Conservation (phyloP, 2,329 filamentous ascomycete genomes). For the Penicillium sp. region DNA sequence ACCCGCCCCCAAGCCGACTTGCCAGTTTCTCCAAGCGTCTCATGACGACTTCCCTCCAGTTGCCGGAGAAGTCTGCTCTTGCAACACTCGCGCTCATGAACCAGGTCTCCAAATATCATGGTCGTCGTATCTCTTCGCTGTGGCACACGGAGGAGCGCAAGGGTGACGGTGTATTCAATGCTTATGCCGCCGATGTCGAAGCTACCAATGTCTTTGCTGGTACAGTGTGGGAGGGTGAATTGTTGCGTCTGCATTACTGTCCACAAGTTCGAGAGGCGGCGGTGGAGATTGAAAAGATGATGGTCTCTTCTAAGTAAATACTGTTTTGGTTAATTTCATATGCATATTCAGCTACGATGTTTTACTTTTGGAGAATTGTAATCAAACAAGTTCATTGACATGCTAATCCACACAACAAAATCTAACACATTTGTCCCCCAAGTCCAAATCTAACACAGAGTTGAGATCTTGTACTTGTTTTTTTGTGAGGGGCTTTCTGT, state of each 20-base stretch:
- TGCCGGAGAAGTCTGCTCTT: conserved; percentile 84
- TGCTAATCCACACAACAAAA: not conserved
- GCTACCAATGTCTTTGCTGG: conserved; percentile 85
- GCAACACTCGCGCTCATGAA: conserved; percentile 75
- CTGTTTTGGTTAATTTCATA: conserved; percentile 12
- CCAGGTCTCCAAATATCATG: conserved; percentile 77
- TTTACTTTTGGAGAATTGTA: not conserved
- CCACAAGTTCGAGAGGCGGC: conserved; percentile 78
- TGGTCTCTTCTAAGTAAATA: conserved; percentile 40
- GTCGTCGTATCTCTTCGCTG: conserved; percentile 75
- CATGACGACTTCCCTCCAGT: conserved; percentile 73
- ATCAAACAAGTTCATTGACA: not conserved
- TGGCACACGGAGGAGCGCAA: conserved; percentile 95
- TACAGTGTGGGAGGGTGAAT: conserved; percentile 90
- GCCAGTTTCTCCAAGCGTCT: conserved; percentile 92
- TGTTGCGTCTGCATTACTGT: conserved; percentile 80
- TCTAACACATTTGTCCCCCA: not conserved
- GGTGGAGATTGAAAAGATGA: conserved; percentile 65
- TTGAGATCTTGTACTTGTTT: not conserved
- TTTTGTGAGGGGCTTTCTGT: not conserved
- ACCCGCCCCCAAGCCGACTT: conserved; percentile 75
- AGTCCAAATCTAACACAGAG: not conserved
- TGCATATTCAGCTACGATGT: conserved; percentile 3
- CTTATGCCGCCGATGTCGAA: conserved; percentile 71
- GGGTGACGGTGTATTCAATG: conserved; percentile 83